Evolutionary conservation across 176 grass and related monocot genomes (phyloP).

Genomic region (Secale cereale): DNA sequence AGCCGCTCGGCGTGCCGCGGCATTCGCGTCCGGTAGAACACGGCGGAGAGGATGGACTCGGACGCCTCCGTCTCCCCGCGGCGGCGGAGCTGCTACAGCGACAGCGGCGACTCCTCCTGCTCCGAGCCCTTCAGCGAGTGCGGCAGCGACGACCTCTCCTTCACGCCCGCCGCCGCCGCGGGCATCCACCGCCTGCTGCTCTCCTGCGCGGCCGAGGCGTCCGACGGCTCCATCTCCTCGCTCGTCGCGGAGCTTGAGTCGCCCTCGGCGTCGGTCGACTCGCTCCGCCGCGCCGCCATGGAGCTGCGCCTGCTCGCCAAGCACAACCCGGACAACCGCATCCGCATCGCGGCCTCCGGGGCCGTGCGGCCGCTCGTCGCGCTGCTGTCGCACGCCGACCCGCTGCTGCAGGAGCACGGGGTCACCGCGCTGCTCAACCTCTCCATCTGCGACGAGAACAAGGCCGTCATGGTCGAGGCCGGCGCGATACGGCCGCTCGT

Average conservation of each 20-base stretch:
- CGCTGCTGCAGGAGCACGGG: constrained; percentile 75
- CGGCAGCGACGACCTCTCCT: constrained; percentile 60
- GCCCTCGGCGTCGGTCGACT: constrained; percentile 46
- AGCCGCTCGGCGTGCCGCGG: background rate
- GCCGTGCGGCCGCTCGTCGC: constrained; percentile 58
- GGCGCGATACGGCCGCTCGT: constrained; percentile 75
- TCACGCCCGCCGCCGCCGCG: constrained; percentile 20
- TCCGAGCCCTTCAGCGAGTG: constrained; percentile 82
- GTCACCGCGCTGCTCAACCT: constrained; percentile 91
- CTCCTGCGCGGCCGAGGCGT: constrained; percentile 61
- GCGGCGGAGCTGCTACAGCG: constrained; percentile 64
- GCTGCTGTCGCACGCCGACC: constrained; percentile 79
- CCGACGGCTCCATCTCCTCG: constrained; percentile 51
- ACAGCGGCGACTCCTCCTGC: constrained; percentile 71
- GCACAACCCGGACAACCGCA: constrained; percentile 86
- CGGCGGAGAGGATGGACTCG: constrained; percentile 31
- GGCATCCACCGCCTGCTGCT: constrained; percentile 58
- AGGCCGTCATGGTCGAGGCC: constrained; percentile 52
- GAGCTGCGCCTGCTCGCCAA: constrained; percentile 84
- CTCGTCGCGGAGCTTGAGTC: constrained; percentile 60
- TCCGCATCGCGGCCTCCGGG: constrained; percentile 72
- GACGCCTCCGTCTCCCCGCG: constrained; percentile 49
- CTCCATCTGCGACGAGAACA: constrained; percentile 92
- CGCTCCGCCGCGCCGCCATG: constrained; percentile 55
- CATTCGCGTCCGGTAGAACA: background rate